These are phyloP conservation scores for Heliamphora exappendiculata DNA, from an alignment of 148 eudicot species.

Conservation along the genomic window DNA sequence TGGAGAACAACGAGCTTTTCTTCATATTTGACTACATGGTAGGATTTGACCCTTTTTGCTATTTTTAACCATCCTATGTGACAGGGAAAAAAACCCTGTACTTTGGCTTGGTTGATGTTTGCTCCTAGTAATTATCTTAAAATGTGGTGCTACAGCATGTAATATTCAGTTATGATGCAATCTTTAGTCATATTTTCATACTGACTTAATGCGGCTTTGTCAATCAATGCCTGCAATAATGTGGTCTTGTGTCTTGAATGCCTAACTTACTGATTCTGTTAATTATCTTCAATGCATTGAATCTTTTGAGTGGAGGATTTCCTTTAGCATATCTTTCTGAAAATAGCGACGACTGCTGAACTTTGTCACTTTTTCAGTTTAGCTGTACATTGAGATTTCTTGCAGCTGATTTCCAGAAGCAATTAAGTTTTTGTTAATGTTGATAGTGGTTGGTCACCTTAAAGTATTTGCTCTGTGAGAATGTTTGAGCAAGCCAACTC, in stretches of 20 bases:
- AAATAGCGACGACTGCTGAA: neutral
- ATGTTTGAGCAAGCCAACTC: neutral
- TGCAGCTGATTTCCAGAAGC: neutral
- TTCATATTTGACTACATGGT: slow-evolving; percentile 98
- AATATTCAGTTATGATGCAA: neutral
- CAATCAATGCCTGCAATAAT: neutral
- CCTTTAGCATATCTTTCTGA: neutral
- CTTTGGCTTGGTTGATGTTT: neutral
- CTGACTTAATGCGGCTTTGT: neutral
- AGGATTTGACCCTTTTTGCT: slow-evolving; percentile 14
- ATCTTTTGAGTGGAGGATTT: neutral
- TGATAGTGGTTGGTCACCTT: neutral
- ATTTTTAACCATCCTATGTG: neutral
- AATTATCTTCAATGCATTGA: neutral
- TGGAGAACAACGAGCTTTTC: slow-evolving; percentile 72
- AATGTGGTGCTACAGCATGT: neutral
- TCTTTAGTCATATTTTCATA: neutral
- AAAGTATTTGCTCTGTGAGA: neutral
- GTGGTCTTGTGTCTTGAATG: neutral
- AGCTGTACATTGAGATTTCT: neutral
- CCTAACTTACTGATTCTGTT: neutral
- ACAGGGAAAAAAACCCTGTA: neutral
- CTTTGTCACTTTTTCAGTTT: neutral
- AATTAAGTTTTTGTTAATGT: neutral
- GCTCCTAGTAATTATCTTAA: neutral